Evolutionary conservation across 345 rosid species (phyloP).

Genomic region (Rubroshorea leprosula): DNA sequence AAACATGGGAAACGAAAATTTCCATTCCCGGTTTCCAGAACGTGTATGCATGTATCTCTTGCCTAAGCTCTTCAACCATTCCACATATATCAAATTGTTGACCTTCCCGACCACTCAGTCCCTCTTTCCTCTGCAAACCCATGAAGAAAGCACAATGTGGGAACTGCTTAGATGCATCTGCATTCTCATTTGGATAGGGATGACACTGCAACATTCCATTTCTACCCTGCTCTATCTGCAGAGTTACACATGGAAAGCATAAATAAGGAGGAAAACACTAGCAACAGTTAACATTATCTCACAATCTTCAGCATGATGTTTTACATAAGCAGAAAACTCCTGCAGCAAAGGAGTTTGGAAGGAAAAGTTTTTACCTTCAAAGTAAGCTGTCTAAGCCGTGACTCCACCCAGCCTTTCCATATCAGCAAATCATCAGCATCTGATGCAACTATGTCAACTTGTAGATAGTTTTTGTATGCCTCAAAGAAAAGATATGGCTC

Average conservation of each 20-base stretch:
- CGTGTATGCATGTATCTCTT: slow-evolving; percentile 47
- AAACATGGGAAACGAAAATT: slow-evolving; percentile 61
- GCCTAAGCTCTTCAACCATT: slow-evolving; percentile 61
- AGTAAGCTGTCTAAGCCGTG: slow-evolving; percentile 68
- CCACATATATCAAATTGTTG: slow-evolving; percentile 73
- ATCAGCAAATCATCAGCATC: slow-evolving; percentile 53
- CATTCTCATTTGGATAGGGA: slow-evolving; percentile 61
- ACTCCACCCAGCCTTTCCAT: slow-evolving; percentile 87
- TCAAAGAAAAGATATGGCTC: slow-evolving; percentile 66
- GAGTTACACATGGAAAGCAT: slow-evolving; percentile 9
- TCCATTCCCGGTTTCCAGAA: slow-evolving; percentile 81
- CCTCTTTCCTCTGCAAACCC: slow-evolving; percentile 73
- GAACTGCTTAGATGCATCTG: slow-evolving; percentile 45
- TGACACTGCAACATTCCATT: slow-evolving; percentile 71
- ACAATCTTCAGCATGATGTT: too few relatives aligned
- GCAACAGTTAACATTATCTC: neutral
- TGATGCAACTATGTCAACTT: slow-evolving; percentile 57
- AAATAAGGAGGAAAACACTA: neutral
- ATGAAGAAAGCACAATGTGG: slow-evolving; percentile 68
- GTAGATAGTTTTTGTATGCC: slow-evolving; percentile 66
- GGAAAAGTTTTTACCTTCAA: slow-evolving; percentile 36
- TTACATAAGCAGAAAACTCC: neutral
- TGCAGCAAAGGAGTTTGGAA: neutral
- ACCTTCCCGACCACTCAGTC: slow-evolving; percentile 52
- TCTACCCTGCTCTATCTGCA: slow-evolving; percentile 74